Base-by-base conservation (phyloP, 257 asterid genomes). In the Solanum etuberosum region DNA sequence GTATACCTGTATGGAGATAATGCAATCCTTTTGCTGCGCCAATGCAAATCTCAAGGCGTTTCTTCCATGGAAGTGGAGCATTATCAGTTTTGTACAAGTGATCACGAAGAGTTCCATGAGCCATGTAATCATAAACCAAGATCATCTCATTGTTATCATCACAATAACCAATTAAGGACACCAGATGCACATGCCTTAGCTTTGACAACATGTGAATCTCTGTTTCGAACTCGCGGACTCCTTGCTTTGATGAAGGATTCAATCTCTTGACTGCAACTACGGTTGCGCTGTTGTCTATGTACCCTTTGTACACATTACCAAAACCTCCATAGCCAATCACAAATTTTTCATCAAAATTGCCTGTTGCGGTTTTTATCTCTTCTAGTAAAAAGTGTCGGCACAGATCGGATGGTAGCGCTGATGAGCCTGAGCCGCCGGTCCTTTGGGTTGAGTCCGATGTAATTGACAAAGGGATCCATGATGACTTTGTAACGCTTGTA, bases 1-100 rank as follows among this genome's bases (percentile, higher is more conserved):
- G 14, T 18, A 9, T 80, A 80, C 95, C 92, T 6, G 92, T 73
- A 89, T 95, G 98, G 27, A 95, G 98, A 80, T 93, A 95, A 23
- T 89, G 87, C 57, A 95, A 54, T 11, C 96, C 98, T 48, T 87
- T 92, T 8, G 97, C 97, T 1, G 98, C 94, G 34, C 96, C 98
- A 25, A 90, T 38, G 87, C 94, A 91, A 84, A 94, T 92, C 11
- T 86, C 90, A 16, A 94, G 95, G 38, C 97, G 94, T 23, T 91
- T 85, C 83, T 87, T 92, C 97, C 96, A 94, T 6, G 87, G 31
- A 27, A 94, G 68, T 0, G 93, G 92, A 2, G 91, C 46, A 48
- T 92, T 92, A 3, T 88, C 54, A 1, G 95, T 23, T 8, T 86
- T 86, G 90, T 92, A 91, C 67, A 93, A 93, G 67, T 92, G 97